phyloP scores from a whole-genome alignment of 306 rosid species.

The Abrus precatorius region DNA sequence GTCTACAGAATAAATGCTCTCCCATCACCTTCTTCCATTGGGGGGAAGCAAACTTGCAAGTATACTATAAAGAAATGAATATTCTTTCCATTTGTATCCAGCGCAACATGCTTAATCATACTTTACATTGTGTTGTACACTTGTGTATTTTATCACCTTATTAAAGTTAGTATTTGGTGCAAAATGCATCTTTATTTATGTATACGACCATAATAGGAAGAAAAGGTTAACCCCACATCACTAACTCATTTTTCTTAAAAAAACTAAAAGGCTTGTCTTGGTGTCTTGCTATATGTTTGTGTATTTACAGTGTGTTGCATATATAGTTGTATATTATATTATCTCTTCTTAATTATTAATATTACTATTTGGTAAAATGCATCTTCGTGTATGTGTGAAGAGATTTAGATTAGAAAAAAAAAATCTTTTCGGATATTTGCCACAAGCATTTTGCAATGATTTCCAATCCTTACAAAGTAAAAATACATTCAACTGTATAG shows the following conservation, averaged over 20 bases:
- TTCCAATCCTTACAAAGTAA: background rate
- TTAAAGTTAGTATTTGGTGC: background rate
- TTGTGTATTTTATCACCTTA: background rate
- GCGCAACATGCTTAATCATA: background rate
- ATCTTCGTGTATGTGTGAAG: no score
- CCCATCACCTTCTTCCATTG: background rate
- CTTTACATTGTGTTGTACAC: background rate
- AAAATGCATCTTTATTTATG: constrained; percentile 6
- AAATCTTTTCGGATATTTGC: background rate
- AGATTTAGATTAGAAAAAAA: background rate
- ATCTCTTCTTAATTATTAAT: background rate
- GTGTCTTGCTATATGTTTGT: no score
- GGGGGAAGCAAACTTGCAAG: constrained; percentile 39
- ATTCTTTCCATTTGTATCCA: constrained; percentile 9
- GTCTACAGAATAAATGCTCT: constrained; percentile 47
- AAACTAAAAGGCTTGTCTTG: no score
- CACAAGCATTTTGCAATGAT: background rate
- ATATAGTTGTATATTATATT: background rate
- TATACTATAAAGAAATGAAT: constrained; percentile 35
- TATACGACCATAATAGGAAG: background rate
- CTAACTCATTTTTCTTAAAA: no score
- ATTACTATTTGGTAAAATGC: background rate
- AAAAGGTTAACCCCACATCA: no score
- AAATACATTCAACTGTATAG: background rate
- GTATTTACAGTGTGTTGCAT: background rate